Evolutionary conservation across 805 yeast genomes (phyloP).

Genomic region (Saccharomycopsis javanensis): DNA sequence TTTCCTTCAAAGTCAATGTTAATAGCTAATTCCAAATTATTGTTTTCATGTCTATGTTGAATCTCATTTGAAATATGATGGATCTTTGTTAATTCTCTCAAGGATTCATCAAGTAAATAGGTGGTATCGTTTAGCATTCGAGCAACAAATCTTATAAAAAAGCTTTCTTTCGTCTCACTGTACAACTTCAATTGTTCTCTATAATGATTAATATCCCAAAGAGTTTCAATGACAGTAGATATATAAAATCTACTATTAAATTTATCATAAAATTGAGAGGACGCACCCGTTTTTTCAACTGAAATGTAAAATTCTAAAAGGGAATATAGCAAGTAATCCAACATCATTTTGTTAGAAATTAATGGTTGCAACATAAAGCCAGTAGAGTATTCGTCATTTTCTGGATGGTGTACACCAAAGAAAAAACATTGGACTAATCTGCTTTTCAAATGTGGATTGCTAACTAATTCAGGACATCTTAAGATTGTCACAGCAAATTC

Average conservation of each 20-base stretch:
- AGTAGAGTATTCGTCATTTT: conserved; percentile 40
- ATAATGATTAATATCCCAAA: conserved; percentile 71
- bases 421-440: conserved; percentile 72
- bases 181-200: conserved; percentile 59
- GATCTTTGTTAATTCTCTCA: conserved; percentile 67
- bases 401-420: conserved; percentile 54
- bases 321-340: conserved; percentile 64
- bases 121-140: conserved; percentile 93
- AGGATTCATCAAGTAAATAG: conserved; percentile 80
- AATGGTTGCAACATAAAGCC: conserved; percentile 69
- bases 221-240: conserved; percentile 67
- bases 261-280: conserved; percentile 92
- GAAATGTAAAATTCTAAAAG: conserved; percentile 84
- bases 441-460: conserved; percentile 90
- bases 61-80: conserved; percentile 66
- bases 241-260: conserved; percentile 85
- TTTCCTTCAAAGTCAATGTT: conserved; percentile 26
- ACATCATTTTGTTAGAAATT: conserved; percentile 51
- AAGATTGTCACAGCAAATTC: conserved; percentile 67
- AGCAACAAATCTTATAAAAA: conserved; percentile 87
- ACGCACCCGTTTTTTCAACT: conserved; percentile 93
- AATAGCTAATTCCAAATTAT: conserved; percentile 23
- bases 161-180: conserved; percentile 60
- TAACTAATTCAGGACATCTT: conserved; percentile 75
- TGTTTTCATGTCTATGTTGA: conserved; percentile 32